Conservation (phyloP, 1,139 yeast genomes). For the Candida sp. region DNA sequence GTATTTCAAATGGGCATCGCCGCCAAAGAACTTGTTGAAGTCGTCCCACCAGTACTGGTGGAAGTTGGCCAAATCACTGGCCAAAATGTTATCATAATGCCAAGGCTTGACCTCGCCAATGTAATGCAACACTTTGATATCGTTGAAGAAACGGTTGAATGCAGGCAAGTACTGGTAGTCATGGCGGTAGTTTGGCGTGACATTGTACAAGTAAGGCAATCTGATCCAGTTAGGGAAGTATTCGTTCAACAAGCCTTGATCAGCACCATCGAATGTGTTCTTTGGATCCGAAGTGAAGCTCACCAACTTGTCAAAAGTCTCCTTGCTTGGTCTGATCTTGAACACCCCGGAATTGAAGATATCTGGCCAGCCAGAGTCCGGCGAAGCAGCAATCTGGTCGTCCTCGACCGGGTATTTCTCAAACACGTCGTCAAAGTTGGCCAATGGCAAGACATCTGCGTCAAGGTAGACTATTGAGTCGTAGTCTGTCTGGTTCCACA, state of each 20-base stretch:
- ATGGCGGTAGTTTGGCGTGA: slow-evolving; percentile 30
- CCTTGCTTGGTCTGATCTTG: slow-evolving; percentile 26
- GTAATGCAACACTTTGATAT: slow-evolving; percentile 32
- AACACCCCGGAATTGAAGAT: slow-evolving; percentile 38
- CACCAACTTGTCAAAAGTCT: slow-evolving; percentile 22
- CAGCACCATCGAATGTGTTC: slow-evolving; percentile 36
- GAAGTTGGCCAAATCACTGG: slow-evolving; percentile 21
- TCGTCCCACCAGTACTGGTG: slow-evolving; percentile 42
- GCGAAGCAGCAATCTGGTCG: slow-evolving; percentile 28
- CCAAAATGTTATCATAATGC: slow-evolving; percentile 23
- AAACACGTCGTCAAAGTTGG: slow-evolving; percentile 27
- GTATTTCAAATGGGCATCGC: slow-evolving; percentile 16
- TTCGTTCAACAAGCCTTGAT: slow-evolving; percentile 37
- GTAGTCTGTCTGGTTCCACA: slow-evolving; percentile 31
- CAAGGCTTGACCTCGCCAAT: slow-evolving; percentile 36
- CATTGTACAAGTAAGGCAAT: slow-evolving; percentile 35
- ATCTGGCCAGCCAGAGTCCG: slow-evolving; percentile 45
- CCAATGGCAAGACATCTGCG: slow-evolving; percentile 32
- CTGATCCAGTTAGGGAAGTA: slow-evolving; percentile 29
- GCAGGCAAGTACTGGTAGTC: slow-evolving; percentile 38
- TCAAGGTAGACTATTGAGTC: slow-evolving; percentile 32
- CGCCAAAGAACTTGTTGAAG: slow-evolving; percentile 27
- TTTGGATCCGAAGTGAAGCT: slow-evolving; percentile 16
- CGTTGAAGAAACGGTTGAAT: slow-evolving; percentile 27
- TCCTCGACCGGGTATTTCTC: slow-evolving; percentile 18